Conservation (phyloP, 2,329 filamentous ascomycete genomes). For the Xylariomycetidae sp. region DNA sequence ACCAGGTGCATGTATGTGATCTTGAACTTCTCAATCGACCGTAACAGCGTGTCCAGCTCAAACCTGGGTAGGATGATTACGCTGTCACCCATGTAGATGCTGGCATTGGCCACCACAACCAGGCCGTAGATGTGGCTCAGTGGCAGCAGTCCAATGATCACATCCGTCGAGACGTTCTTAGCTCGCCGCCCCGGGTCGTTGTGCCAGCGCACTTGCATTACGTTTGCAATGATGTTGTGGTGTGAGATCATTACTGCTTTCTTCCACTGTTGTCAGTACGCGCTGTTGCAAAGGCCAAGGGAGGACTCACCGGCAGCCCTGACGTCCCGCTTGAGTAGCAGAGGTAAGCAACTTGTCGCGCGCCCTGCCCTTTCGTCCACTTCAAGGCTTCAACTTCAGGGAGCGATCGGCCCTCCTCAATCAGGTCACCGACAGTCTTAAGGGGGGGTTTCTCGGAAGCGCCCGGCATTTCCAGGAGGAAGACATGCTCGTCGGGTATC, state of each 20-base stretch:
- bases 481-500: conserved; percentile 57
- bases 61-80: conserved; percentile 68
- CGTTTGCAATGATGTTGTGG: conserved; percentile 67
- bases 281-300: background rate
- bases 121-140: conserved; percentile 75
- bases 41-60: conserved; percentile 57
- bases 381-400: conserved; percentile 42
- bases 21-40: conserved; percentile 60
- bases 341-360: conserved; percentile 60
- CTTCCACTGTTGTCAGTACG: conserved; percentile 27
- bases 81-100: conserved; percentile 64
- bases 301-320: conserved; percentile 52
- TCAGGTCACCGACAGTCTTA: conserved; percentile 58
- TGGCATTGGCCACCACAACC: conserved; percentile 61
- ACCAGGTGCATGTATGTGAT: conserved; percentile 61
- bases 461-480: conserved; percentile 47
- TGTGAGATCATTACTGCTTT: conserved; percentile 78
- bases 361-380: conserved; percentile 54
- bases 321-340: conserved; percentile 72
- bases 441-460: conserved; percentile 39
- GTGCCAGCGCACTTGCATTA: conserved; percentile 51
- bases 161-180: conserved; percentile 25
- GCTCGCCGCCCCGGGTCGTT: conserved; percentile 26
- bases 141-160: conserved; percentile 59
- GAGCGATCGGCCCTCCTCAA: conserved; percentile 48